Base-by-base conservation (phyloP, 805 yeast species). In the Saccharomycopsis guyanensis region DNA sequence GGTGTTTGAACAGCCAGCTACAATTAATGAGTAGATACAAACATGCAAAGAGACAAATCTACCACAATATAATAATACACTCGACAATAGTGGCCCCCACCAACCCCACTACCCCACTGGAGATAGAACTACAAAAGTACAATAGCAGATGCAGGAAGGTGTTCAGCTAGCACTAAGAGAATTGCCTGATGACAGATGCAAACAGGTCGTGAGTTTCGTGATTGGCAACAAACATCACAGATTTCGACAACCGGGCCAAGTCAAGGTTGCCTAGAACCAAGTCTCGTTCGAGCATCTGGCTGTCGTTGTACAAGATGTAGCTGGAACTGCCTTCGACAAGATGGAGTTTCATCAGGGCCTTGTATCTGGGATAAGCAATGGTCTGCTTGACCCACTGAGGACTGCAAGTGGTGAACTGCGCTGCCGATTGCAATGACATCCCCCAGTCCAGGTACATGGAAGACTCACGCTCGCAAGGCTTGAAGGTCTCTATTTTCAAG, bases 361-460 rank as follows among this genome's bases (percentile, higher is more conserved):
- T 66, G 49, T 66, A 66, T 12, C 71, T 48, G 16, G 71, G 71
- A 42, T 58, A 61, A 39, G 70, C 65, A 25, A 66, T 58, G 15
- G 57, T 53, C 19, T 55, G 53, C 43, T 66, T 66, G 2, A 66
- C 53, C 68, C 68, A 65, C 42, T 61, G 65, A 4, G 47, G 45
- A 10, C 46, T 8, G 25, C 50, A 49, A 6, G 8, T 7, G 6
- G 15, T 6, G 6, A 12, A 22, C 22, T 37, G 2, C 18, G 15
- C 37, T 33, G 10, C 18, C 10, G 37, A 10, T 15, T 5, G 18
- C 18, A 6, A 5, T 7, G 40, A 29, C 16, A 16, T 36, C 25
- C 19, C 37, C 10, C 10, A 6, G 6, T 46, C 50, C 24, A 34
- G 35, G 15, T 42, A 43, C 27, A 39, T 18, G 2, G 57, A 53